Base-by-base conservation (phyloP, 176 grass and related monocot species). In the Carex kokanica region DNA sequence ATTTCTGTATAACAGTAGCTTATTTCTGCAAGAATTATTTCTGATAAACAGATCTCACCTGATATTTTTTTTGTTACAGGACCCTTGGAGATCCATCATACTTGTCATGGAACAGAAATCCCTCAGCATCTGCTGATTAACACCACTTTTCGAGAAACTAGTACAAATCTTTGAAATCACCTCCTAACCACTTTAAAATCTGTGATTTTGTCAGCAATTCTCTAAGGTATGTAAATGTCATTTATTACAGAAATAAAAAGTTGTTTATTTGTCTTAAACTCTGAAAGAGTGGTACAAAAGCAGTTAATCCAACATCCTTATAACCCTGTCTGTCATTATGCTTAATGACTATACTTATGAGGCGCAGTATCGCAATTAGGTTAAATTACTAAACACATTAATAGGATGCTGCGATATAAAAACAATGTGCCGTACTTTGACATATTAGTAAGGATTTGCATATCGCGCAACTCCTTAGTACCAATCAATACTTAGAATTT, bases 81-180 rank as follows among this genome's bases (percentile, higher is more conserved):
- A 91, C 87, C 15, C 87, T 98, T 84, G 95, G 89, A 75, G 95
- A 98, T 80, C 92, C 95, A 64, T 88, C 89, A 51, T 91, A 86
- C 63, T 84, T 98, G 84, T 93, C 92, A 60, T 98, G 95, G 95
- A 98, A 98, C 81, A 91, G 68, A 80, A 73, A 84, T 67, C 78
- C 79, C 61, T 13, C 63, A 9, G 74, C 56, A 29, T 58, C 18
- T 81, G 25, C 79, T 59, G 51, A 86, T 54, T 91, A 90, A 87
- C 83, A 73, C 36, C 23, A 80, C 58, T 54, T 14, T 29, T 68
- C 27, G 34, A 82, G 61, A 82, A 67, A 82, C 79, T 67, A 53
- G 53, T 63, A 47, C 54, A 63, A 45, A 63, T 14, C 5, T 45
- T 43, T 63, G 59, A 47, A 82, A 54, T 66, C 31, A 65, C 51